phyloP scores from a whole-genome alignment of 139 green algal genomes.

The Nannochloris sp. region DNA sequence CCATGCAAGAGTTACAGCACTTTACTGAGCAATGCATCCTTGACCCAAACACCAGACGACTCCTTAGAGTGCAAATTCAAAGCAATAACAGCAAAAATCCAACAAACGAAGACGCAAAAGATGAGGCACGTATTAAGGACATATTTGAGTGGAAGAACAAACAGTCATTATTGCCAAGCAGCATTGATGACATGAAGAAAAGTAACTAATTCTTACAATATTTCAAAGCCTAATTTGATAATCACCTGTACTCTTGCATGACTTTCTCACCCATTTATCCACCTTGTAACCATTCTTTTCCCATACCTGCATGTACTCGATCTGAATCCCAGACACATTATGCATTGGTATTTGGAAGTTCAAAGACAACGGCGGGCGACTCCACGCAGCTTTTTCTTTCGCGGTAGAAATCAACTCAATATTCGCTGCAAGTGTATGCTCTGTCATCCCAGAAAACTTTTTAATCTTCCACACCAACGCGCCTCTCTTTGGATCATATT shows the following conservation, averaged over 20 bases:
- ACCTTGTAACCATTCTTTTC: slow-evolving; percentile 73
- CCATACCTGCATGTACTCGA: slow-evolving; percentile 87
- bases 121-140: slow-evolving; percentile 19
- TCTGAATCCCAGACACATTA: slow-evolving; percentile 66
- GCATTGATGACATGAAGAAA: neutral
- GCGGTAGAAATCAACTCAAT: slow-evolving; percentile 84
- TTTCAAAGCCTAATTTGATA: slow-evolving; percentile 41
- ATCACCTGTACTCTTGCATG: slow-evolving; percentile 67
- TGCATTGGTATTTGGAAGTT: slow-evolving; percentile 91
- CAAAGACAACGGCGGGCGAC: slow-evolving; percentile 73
- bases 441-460: slow-evolving; percentile 52
- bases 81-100: neutral
- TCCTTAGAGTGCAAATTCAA: slow-evolving; percentile 33
- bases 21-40: slow-evolving; percentile 43
- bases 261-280: slow-evolving; percentile 90
- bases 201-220: neutral
- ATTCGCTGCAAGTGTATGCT: slow-evolving; percentile 75
- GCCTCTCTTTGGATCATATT: slow-evolving; percentile 84
- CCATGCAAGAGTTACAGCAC: slow-evolving; percentile 35
- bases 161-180: slow-evolving; percentile 34
- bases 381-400: slow-evolving; percentile 74
- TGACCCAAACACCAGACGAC: slow-evolving; percentile 12
- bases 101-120: neutral
- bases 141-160: slow-evolving; percentile 44
- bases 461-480: slow-evolving; percentile 90